Evolutionary conservation across 2,329 filamentous ascomycete species (phyloP).

Genomic region (Fusarium newnesense): DNA sequence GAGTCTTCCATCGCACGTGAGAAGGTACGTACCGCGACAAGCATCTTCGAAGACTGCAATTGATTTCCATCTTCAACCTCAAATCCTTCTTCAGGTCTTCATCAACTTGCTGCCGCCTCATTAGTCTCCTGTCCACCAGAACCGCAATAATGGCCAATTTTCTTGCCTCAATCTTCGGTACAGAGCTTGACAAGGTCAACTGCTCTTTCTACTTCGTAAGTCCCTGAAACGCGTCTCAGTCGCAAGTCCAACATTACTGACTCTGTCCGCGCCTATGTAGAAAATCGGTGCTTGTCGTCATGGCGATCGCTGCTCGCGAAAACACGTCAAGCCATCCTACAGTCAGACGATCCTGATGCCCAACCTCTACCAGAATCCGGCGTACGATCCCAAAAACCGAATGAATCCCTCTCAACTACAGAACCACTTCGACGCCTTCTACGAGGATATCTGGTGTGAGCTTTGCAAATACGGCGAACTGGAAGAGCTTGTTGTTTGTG

Average conservation of each 20-base stretch:
- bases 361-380: slow-evolving; percentile 98
- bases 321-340: slow-evolving; percentile 99
- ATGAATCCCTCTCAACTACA: slow-evolving; percentile 97
- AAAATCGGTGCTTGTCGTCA: slow-evolving; percentile 99
- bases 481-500: slow-evolving; percentile 97
- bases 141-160: slow-evolving; percentile 85
- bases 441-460: slow-evolving; percentile 99
- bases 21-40: slow-evolving; percentile 28
- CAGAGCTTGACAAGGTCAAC: slow-evolving; percentile 99
- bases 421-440: slow-evolving; percentile 99
- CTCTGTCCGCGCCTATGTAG: slow-evolving; percentile 60
- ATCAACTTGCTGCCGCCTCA: slow-evolving; percentile 16
- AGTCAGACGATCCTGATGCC: slow-evolving; percentile 97
- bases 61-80: slow-evolving; percentile 18
- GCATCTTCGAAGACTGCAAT: slow-evolving; percentile 20
- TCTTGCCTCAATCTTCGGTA: slow-evolving; percentile 98
- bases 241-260: slow-evolving; percentile 22
- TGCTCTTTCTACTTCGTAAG: slow-evolving; percentile 89
- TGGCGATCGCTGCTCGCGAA: slow-evolving; percentile 96
- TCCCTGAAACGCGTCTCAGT: slow-evolving; percentile 27
- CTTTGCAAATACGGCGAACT: slow-evolving; percentile 98
- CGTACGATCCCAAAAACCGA: slow-evolving; percentile 95
- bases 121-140: background rate
- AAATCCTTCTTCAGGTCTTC: slow-evolving; percentile 37
- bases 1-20: slow-evolving; percentile 47